A percentile compares a stretch with the other conserved stretches of the same genome.
Evolutionary conservation across 2,329 filamentous ascomycete genomes (phyloP).

Genomic region (Dactylellina sp.): DNA sequence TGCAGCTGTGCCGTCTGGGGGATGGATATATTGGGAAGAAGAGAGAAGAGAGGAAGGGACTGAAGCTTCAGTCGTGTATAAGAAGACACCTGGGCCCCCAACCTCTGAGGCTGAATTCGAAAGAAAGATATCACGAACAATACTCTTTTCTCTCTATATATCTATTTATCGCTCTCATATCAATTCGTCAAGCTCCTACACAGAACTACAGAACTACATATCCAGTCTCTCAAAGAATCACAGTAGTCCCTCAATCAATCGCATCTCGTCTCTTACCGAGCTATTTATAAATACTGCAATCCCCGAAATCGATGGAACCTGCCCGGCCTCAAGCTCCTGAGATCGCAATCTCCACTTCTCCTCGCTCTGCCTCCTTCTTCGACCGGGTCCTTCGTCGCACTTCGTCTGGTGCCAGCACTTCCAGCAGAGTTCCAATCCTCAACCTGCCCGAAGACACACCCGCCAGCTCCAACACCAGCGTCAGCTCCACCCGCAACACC

Average conservation of each 20-base stretch:
- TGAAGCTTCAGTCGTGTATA: constrained; percentile 40
- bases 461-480: neutral
- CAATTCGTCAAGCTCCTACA: too few relatives aligned
- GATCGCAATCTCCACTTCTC: constrained; percentile 49
- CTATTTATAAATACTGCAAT: too few relatives aligned
- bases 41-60: too few relatives aligned
- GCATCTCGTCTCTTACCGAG: too few relatives aligned
- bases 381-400: constrained; percentile 50
- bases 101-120: constrained; percentile 38
- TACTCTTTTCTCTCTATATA: neutral
- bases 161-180: neutral
- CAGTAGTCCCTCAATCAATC: too few relatives aligned
- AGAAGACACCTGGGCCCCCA: constrained; percentile 35
- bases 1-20: constrained; percentile 52
- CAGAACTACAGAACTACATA: too few relatives aligned
- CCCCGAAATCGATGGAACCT: constrained; percentile 47
- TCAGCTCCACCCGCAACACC: neutral
- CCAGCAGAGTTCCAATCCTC: constrained; percentile 36
- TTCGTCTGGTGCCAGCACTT: constrained; percentile 17
- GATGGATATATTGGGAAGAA: too few relatives aligned
- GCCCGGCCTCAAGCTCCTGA: constrained; percentile 46
- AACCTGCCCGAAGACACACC: constrained; percentile 29
- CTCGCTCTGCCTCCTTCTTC: constrained; percentile 49
- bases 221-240: neutral
- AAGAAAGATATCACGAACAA: constrained; percentile 15